Evolutionary conservation across 2,329 filamentous ascomycete genomes (phyloP).

Genomic region (Ceratocystis ficicola): DNA sequence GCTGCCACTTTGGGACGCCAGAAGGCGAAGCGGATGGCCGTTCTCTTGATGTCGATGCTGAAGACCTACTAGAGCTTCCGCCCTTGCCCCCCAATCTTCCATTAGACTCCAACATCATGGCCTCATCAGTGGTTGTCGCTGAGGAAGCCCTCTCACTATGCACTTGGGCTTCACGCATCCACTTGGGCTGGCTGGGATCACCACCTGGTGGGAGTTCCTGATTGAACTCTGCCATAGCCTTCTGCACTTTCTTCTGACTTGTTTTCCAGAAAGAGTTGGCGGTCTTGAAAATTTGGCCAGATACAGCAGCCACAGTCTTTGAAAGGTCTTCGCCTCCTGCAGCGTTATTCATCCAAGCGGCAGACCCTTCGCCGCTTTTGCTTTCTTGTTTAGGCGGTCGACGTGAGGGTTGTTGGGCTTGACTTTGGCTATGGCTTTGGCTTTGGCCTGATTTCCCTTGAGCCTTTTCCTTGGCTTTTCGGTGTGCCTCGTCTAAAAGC

Average conservation of each 20-base stretch:
- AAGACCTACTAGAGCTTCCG: conserved; percentile 13
- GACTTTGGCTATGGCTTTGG: conserved; percentile 18
- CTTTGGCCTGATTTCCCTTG: conserved; percentile 34
- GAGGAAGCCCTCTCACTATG: conserved; percentile 28
- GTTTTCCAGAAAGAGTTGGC: conserved; percentile 94
- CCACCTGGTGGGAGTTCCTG: conserved; percentile 34
- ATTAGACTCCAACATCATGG: conserved; percentile 64
- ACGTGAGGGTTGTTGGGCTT: conserved; percentile 18
- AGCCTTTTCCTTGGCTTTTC: conserved; percentile 63
- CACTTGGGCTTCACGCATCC: conserved; percentile 70
- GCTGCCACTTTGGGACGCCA: conserved; percentile 37
- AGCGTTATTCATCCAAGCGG: conserved; percentile 53
- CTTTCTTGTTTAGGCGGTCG: conserved; percentile 23
- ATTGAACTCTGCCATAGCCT: conserved; percentile 78
- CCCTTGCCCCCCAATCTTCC: conserved; percentile 35
- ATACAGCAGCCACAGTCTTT: conserved; percentile 70
- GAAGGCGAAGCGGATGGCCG: conserved; percentile 35
- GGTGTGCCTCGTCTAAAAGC: conserved; percentile 83
- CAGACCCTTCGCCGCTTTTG: conserved; percentile 27
- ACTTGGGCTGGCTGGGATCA: conserved; percentile 75
- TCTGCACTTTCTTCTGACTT: conserved; percentile 82
- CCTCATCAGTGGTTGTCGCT: conserved; percentile 52
- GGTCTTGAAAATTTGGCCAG: conserved; percentile 77
- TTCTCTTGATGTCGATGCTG: background rate
- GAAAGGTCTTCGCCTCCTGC: conserved; percentile 51